Evolutionary conservation across 306 rosid genomes (phyloP), one percentile per base, ranked within the genome.

Genomic region (Vigna trinervia): DNA sequence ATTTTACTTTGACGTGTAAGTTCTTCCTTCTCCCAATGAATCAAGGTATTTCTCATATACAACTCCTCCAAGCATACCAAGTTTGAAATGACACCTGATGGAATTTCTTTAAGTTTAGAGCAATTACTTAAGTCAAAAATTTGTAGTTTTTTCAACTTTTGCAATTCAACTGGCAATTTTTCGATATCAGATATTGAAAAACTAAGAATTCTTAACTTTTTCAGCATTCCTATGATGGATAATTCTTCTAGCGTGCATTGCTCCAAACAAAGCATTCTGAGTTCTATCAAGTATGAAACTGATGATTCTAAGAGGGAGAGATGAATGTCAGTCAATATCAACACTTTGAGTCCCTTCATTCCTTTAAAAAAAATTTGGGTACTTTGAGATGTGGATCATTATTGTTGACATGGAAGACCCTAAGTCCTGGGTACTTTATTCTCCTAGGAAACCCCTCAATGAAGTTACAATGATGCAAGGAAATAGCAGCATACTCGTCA

Each of bases 221-320:
- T 4, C 47, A 36, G 9, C 47, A 8, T 14, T 34, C 69, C 47
- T 2, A 62, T n/a, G 23, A 62, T 62, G 3, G 26, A 62, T 36
- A 62, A 62, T 8, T 34, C 0, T 13, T 36, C 14, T 34, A 62
- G 6, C 11, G 0, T 8, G 41, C 69, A 62, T 32, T 32, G 11
- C 26, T 62, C 69, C 47, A 62, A 62, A n/a, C 69, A 62, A 34
- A 62, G 26, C 47, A 62, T 62, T 36, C 14, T 50, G 8, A 50
- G 54, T 50, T 22, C 10, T 20, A 0, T 56, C 23, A 56, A 22
- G 62, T 3, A 8, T 22, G 11, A 1, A 22, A 56, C 22, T 22
- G 62, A 56, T 1, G 32, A 22, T 22, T 13, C 14, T 22, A 56
- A 10, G 34, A 32, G 12, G 4, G 62, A 22, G 4, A 56, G 34